Evolutionary conservation across 2,329 filamentous ascomycete genomes (phyloP).

Genomic region (Neofusicoccum umdonicola): DNA sequence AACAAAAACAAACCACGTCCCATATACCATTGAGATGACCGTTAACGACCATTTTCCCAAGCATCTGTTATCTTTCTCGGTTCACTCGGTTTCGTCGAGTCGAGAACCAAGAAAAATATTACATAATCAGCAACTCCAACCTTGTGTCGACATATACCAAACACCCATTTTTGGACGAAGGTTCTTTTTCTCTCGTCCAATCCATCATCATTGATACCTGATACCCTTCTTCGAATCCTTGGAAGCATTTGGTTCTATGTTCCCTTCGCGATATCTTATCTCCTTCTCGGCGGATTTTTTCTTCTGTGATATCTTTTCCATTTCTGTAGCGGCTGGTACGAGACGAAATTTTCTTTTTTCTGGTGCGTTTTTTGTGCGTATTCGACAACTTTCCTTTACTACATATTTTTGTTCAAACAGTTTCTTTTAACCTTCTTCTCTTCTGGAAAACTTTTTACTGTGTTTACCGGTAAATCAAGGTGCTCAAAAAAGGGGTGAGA

Average conservation of each 20-base stretch:
- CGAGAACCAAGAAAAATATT: not conserved
- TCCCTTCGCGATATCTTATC: not conserved
- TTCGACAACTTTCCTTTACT: slow-evolving; percentile 11
- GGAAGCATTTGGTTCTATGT: not conserved
- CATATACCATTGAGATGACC: slow-evolving; percentile 3
- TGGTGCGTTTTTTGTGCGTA: not conserved
- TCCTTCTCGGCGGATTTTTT: not conserved
- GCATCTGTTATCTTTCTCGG: not conserved
- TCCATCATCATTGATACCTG: slow-evolving; percentile 10
- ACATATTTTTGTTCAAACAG: not conserved
- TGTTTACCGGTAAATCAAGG: not conserved
- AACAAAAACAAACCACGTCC: not conserved
- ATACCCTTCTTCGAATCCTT: slow-evolving; percentile 12
- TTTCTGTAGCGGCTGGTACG: slow-evolving; percentile 1
- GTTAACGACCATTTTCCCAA: slow-evolving; percentile 1
- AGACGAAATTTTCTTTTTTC: not conserved
- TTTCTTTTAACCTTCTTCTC: not conserved
- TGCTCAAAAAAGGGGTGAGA: not conserved
- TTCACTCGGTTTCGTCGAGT: not conserved
- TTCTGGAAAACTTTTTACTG: not conserved
- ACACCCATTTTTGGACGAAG: not conserved
- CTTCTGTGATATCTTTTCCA: not conserved
- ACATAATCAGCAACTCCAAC: not conserved
- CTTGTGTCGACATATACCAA: not conserved
- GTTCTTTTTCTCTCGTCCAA: not conserved